These are phyloP conservation scores for Pyropia haitanensis DNA, from an alignment of 23 red algal genomes.

Conservation along the genomic window DNA sequence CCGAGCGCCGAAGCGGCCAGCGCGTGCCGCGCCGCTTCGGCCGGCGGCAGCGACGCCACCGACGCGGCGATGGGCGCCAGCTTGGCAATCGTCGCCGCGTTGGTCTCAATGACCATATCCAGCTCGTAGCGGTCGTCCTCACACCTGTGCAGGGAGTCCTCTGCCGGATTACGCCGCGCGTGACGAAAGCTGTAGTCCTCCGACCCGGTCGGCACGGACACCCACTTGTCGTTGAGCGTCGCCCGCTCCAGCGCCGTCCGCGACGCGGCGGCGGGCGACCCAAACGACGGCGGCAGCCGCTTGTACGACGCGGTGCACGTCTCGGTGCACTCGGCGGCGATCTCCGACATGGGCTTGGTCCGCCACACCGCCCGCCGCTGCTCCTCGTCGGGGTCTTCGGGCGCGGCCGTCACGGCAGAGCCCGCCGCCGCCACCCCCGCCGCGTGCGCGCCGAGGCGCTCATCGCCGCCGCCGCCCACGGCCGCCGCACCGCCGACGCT, in stretches of 20 bases:
- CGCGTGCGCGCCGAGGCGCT: background rate
- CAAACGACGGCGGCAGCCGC: slow-evolving; percentile 59
- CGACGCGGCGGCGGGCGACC: slow-evolving; percentile 34
- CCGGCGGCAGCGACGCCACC: slow-evolving; percentile 58
- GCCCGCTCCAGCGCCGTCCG: slow-evolving; percentile 50
- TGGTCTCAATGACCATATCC: slow-evolving; percentile 98
- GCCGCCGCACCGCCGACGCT: background rate
- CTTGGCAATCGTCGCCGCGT: slow-evolving; percentile 83
- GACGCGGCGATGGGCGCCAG: slow-evolving; percentile 82
- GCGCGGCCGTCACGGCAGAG: background rate
- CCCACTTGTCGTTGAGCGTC: slow-evolving; percentile 90
- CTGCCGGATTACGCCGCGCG: slow-evolving; percentile 80
- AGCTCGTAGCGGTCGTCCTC: slow-evolving; percentile 99
- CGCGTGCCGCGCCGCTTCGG: slow-evolving; percentile 74
- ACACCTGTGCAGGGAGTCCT: slow-evolving; percentile 90
- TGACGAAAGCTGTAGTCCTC: slow-evolving; percentile 92
- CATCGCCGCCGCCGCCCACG: background rate
- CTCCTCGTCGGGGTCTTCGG: slow-evolving; percentile 4
- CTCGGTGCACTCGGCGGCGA: slow-evolving; percentile 42
- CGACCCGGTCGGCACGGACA: slow-evolving; percentile 79
- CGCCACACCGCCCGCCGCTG: slow-evolving; percentile 24
- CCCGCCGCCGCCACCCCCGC: background rate
- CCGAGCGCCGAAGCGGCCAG: slow-evolving; percentile 66
- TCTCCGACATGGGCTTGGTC: slow-evolving; percentile 79
- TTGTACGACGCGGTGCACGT: slow-evolving; percentile 60